Percentiles rank a stretch among this genome's conserved stretches.
phyloP scores from a whole-genome alignment of 805 yeast genomes.

The Tetrapisispora phaffii region DNA sequence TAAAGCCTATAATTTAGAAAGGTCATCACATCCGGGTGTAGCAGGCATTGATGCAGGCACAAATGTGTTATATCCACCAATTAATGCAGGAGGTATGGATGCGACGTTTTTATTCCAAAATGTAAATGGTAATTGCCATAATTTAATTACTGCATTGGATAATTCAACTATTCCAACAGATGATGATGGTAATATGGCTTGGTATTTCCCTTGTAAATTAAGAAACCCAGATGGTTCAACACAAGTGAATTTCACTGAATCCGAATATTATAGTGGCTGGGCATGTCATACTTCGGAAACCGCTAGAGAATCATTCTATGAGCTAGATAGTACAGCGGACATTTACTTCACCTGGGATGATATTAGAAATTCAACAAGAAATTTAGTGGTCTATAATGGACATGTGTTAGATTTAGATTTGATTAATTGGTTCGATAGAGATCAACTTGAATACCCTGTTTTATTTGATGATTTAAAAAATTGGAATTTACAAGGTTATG shows the following conservation, averaged over 20 bases:
- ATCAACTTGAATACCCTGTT: constrained; percentile 63
- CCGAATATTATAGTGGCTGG: constrained; percentile 66
- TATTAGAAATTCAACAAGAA: constrained; percentile 55
- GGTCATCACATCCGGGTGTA: constrained; percentile 72
- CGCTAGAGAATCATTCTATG: constrained; percentile 63
- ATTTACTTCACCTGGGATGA: constrained; percentile 89
- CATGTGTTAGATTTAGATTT: constrained; percentile 74
- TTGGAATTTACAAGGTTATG: constrained; percentile 57
- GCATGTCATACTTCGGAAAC: constrained; percentile 75
- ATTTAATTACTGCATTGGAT: constrained; percentile 58
- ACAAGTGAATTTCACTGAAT: constrained; percentile 46
- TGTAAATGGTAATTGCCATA: constrained; percentile 83
- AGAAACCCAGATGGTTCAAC: constrained; percentile 63
- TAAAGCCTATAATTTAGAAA: constrained; percentile 59
- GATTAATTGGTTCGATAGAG: constrained; percentile 61
- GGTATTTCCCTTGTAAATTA: constrained; percentile 93
- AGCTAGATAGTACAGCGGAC: constrained; percentile 52
- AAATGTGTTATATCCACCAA: constrained; percentile 74
- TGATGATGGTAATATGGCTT: constrained; percentile 57
- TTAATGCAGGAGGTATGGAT: constrained; percentile 80
- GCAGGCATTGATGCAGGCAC: constrained; percentile 65
- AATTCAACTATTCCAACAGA: constrained; percentile 63
- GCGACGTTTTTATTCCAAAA: constrained; percentile 81
- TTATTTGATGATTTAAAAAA: constrained; percentile 58
- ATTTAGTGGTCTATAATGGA: constrained; percentile 82